A percentile compares a stretch with the other conserved stretches of the same genome.
These are phyloP conservation scores for Trichoderma gracile DNA, from an alignment of 2,329 filamentous ascomycete species.

Conservation along the genomic window DNA sequence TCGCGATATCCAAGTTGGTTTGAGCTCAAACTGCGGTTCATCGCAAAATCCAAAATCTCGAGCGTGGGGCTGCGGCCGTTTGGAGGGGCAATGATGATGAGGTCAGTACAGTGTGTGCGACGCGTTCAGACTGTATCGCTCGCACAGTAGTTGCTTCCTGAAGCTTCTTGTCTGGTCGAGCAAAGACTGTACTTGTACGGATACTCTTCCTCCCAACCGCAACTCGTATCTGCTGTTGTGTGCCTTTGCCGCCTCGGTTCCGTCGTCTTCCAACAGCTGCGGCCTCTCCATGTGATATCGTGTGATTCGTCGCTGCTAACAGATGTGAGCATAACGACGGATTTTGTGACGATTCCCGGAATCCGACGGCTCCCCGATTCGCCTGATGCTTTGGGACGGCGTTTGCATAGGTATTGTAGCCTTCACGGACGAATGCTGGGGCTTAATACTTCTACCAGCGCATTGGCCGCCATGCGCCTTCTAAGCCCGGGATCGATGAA, in stretches of 20 bases:
- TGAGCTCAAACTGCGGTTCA: background rate
- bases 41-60: conserved; percentile 27
- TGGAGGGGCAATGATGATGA: conserved; percentile 27
- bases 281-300: too few species aligned
- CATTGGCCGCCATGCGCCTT: background rate
- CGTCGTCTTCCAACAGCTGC: background rate
- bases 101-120: conserved; percentile 24
- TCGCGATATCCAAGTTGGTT: background rate
- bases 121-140: background rate
- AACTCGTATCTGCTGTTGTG: background rate
- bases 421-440: background rate
- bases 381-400: background rate
- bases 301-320: background rate
- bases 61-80: conserved; percentile 18
- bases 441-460: background rate
- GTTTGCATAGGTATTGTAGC: background rate
- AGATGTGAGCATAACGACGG: background rate
- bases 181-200: too few species aligned
- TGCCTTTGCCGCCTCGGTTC: background rate
- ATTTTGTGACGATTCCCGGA: background rate
- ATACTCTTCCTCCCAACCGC: background rate
- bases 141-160: background rate
- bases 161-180: background rate
- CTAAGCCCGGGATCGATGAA: background rate
- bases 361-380: background rate